Base-by-base conservation (phyloP, 163 green algal species). In the Prototheca wickerhamii region DNA sequence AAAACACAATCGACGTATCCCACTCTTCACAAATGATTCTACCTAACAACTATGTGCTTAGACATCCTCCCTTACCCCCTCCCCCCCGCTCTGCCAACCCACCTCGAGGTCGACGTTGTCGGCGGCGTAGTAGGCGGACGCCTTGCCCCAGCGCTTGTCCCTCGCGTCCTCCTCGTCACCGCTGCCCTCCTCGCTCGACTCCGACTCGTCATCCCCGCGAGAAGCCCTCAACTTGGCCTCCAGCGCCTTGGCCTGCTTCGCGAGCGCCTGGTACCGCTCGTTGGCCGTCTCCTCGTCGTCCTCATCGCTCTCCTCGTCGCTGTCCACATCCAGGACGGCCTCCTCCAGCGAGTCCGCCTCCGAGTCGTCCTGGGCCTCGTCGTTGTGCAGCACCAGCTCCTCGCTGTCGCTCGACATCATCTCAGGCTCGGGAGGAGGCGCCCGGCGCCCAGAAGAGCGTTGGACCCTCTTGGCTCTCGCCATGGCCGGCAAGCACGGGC, bases 61-160 rank as follows among this genome's bases (percentile, higher is more conserved):
- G n/a, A n/a, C n/a, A n/a, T n/a, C n/a, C n/a, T n/a, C n/a, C n/a
- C n/a, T n/a, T n/a, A n/a, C n/a, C n/a, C n/a, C n/a, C n/a, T n/a
- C n/a, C n/a, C n/a, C n/a, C n/a, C n/a, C n/a, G n/a, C n/a, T n/a
- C n/a, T n/a, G n/a, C n/a, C n/a, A n/a, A n/a, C n/a, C n/a, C 25
- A 68, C 53, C 61, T 79, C 65, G 50, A 85, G 73, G 60, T 90
- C 81, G 2, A 65, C 61, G 23, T 83, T 73, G 65, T 90, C 87
- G 4, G 75, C 85, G 50, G 82, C 79, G 58, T 96, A 95, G 76
- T 95, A 96, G 4, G 77, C 69, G 1, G 65, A 30, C 73, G 92
- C 93, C 51, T 79, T 86, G 29, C 89, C 89, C 82, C 82, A 87
- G 1, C 34, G 37, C 37, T 65, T 68, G 15, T 68, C 63, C 0